phyloP scores from a whole-genome alignment of 2,329 filamentous ascomycete species.

The Fusarium hostae region DNA sequence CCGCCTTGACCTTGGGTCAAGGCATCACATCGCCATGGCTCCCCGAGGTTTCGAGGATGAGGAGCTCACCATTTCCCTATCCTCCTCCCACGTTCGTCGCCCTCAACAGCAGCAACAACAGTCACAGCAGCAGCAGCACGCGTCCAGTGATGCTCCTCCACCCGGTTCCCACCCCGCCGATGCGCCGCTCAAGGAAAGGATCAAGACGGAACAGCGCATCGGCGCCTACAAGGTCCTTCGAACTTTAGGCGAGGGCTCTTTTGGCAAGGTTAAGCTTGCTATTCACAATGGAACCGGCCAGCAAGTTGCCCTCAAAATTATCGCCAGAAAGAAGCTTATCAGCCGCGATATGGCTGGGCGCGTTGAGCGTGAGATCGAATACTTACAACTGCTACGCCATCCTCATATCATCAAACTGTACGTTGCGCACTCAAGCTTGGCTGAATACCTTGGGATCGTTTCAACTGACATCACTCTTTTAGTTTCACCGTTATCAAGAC shows the following conservation, averaged over 20 bases:
- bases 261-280: slow-evolving; percentile 98
- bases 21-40: slow-evolving; percentile 55
- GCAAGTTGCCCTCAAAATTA: slow-evolving; percentile 98
- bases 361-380: slow-evolving; percentile 98
- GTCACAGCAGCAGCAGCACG: slow-evolving; percentile 40
- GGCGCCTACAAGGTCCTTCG: slow-evolving; percentile 91
- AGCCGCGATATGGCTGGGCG: slow-evolving; percentile 98
- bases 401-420: slow-evolving; percentile 99
- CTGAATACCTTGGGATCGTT: neutral
- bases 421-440: slow-evolving; percentile 45
- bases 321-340: slow-evolving; percentile 93
- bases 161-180: slow-evolving; percentile 48
- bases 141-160: slow-evolving; percentile 40
- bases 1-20: slow-evolving; percentile 31
- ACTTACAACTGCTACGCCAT: slow-evolving; percentile 92
- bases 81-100: slow-evolving; percentile 71
- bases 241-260: slow-evolving; percentile 95
- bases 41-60: slow-evolving; percentile 77
- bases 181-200: slow-evolving; percentile 54
- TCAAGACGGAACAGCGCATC: slow-evolving; percentile 82
- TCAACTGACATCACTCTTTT: slow-evolving; percentile 10
- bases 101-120: slow-evolving; percentile 49
- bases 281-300: slow-evolving; percentile 92
- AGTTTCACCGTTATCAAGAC: slow-evolving; percentile 98
- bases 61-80: slow-evolving; percentile 82